Evolutionary conservation across 352 stramenopile genomes (phyloP), one percentile per base, ranked within the genome.

Genomic region (Achlya hypogyna): DNA sequence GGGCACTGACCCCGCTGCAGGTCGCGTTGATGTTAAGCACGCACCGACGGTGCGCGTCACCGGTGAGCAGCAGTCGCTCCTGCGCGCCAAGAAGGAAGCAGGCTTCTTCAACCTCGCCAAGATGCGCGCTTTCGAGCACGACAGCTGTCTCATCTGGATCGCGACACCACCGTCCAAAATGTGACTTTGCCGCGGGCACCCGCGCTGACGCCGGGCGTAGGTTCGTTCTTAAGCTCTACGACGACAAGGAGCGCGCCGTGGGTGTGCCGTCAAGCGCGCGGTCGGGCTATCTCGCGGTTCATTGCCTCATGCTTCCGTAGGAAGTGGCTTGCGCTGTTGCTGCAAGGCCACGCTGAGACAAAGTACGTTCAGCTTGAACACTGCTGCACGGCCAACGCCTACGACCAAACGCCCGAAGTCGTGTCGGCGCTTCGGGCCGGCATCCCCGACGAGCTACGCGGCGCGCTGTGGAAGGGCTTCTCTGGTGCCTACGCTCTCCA

Each of bases 311-410:
- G 16, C 2, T 16, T 22, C 25, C 2, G 10, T 27, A 78, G 78
- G 42, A 89, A 91, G 62, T 92, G 84, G 84, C 40, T 92, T 12
- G 76, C 80, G 0, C 40, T 92, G 62, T 64, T 92, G 18, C 54
- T 92, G 16, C 80, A 89, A 62, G 84, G 82, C 4, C 84, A 92
- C 64, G 84, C 84, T 0, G 79, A 91, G 68, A 88, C 84, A 23
- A 92, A 92, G 53, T 91, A 91, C 66, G 89, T 81, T 4, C 84
- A 92, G 35, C 71, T 92, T 35, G 84, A 92, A 53, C 83, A 89
- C 53, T 92, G 84, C 47, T 79, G 87, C 20, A 79, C 81, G 1
- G 75, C 65, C 10, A 74, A 74, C 12, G 87, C 86, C 28, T 92
- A 81, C 67, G 75, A 80, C 8, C 52, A 78, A 35, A 85, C 82